These are phyloP conservation scores for Didymella glomerata DNA, from an alignment of 2,329 filamentous ascomycete species.

Conservation along the genomic window DNA sequence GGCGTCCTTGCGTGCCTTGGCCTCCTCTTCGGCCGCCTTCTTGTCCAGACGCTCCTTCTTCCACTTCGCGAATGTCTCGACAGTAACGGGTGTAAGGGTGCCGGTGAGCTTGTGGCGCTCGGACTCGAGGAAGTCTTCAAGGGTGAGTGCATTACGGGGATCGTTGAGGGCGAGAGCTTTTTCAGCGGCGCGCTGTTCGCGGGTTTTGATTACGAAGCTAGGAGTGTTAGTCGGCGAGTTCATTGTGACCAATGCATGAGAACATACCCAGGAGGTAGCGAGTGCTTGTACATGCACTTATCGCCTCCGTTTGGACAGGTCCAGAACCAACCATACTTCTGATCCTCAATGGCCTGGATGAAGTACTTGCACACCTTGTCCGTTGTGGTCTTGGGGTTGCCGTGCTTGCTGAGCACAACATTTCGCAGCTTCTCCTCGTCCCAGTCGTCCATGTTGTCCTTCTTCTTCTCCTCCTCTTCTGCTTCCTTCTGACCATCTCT, in stretches of 20 bases:
- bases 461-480: slow-evolving; percentile 79
- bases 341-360: slow-evolving; percentile 95
- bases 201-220: slow-evolving; percentile 96
- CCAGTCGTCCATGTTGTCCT: slow-evolving; percentile 95
- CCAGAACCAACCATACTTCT: slow-evolving; percentile 99
- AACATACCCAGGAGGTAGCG: slow-evolving; percentile 88
- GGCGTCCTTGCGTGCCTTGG: slow-evolving; percentile 89
- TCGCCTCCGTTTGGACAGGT: slow-evolving; percentile 94
- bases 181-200: slow-evolving; percentile 93
- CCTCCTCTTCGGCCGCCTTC: slow-evolving; percentile 93
- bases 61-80: slow-evolving; percentile 94
- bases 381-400: slow-evolving; percentile 92
- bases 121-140: slow-evolving; percentile 96
- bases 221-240: slow-evolving; percentile 20
- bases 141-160: slow-evolving; percentile 88
- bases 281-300: slow-evolving; percentile 98
- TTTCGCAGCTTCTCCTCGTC: slow-evolving; percentile 93
- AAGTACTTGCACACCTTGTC: slow-evolving; percentile 99
- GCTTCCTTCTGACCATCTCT: slow-evolving; percentile 76
- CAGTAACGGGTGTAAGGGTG: slow-evolving; percentile 89
- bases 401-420: slow-evolving; percentile 94
- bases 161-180: slow-evolving; percentile 97
- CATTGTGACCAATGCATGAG: background rate
- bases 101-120: slow-evolving; percentile 96
- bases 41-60: slow-evolving; percentile 94